Base-by-base conservation (phyloP, 306 rosid species). In the Vigna hirtella region DNA sequence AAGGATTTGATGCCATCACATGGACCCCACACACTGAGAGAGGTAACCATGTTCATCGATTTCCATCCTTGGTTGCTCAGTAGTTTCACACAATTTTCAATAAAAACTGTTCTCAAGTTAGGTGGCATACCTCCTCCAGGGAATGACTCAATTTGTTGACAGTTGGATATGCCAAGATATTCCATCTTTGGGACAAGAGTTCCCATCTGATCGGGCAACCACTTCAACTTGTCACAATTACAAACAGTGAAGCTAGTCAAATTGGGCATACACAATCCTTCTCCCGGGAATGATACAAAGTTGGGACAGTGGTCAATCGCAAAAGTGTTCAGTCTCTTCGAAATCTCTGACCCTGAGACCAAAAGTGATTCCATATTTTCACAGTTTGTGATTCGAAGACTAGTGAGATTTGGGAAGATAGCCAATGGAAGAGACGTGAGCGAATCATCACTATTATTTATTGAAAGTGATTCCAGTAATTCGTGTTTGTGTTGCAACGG, bases 141-240 rank as follows among this genome's bases (percentile, higher is more conserved):
- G 12, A 56, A 59, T 0, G 18, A 26, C 65, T 58, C 65, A 6
- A 59, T 59, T 59, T 28, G 11, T 1, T 10, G 66, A 11, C 66
- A 59, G 20, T 59, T 6, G 5, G 1, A 2, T 0, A 28, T 59
- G 0, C 0, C 0, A 14, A 59, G 18, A 30, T 0, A 0, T 28
- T 28, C 5, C 32, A 59, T 5, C 40, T 59, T 59, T 59, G 66
- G 66, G 4, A 59, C 11, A 26, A 26, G 66, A 59, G 10, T 28
- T 26, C 10, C 6, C 66, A 59, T 59, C 10, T 26, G 4, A 5
- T 12, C 4, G 15, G 66, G 40, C 10, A 59, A 59, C 4, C 2
- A 59, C 40, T 59, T 59, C 66, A 59, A 59, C 66, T 59, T 59
- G 4, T 28, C 4, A 20, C 40, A 58, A 11, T 0, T 0, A 6